phyloP scores from a whole-genome alignment of 495 filamentous ascomycete genomes.

The Umbilicaria muhlenbergii region DNA sequence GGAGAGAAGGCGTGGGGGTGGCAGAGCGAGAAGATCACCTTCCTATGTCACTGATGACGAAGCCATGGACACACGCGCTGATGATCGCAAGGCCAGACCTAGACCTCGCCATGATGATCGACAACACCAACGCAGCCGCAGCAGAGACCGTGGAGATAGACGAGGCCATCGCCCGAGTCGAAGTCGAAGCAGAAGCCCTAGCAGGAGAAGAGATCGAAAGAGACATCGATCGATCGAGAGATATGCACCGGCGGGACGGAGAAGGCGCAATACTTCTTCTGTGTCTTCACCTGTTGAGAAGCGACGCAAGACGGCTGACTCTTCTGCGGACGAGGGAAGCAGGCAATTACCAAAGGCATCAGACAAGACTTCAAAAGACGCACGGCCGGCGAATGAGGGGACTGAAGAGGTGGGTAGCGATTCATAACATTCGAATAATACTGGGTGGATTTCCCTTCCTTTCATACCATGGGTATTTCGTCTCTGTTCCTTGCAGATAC shows the following conservation, averaged over 20 bases:
- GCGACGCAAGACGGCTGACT: conserved; percentile 44
- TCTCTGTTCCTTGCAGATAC: not conserved
- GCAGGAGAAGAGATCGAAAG: conserved; percentile 26
- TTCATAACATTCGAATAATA: conserved; percentile 14
- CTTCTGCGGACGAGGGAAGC: conserved; percentile 36
- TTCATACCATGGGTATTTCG: not conserved
- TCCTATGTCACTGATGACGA: conserved; percentile 26
- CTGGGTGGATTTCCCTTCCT: not conserved
- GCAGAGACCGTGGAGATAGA: conserved; percentile 17
- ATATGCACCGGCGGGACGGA: conserved; percentile 33
- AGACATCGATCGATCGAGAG: conserved; percentile 36
- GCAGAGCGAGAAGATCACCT: conserved; percentile 25
- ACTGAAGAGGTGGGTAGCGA: conserved; percentile 35
- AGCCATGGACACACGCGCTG: conserved; percentile 27
- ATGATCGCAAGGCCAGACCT: conserved; percentile 30
- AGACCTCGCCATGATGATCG: conserved; percentile 19
- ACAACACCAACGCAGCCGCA: conserved; percentile 28
- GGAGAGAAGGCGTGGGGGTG: conserved; percentile 13
- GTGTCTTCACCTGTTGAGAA: conserved; percentile 35
- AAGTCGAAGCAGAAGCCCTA: conserved; percentile 21
- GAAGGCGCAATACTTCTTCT: conserved; percentile 33
- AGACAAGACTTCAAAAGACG: conserved; percentile 13
- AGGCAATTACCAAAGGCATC: conserved; percentile 23
- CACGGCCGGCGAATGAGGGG: conserved; percentile 13
- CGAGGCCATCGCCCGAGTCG: conserved; percentile 24